Percentiles rank a stretch among this genome's conserved stretches.
These are phyloP conservation scores for Aspergillus sp. DNA, from an alignment of 2,329 filamentous ascomycete species.

Conservation along the genomic window DNA sequence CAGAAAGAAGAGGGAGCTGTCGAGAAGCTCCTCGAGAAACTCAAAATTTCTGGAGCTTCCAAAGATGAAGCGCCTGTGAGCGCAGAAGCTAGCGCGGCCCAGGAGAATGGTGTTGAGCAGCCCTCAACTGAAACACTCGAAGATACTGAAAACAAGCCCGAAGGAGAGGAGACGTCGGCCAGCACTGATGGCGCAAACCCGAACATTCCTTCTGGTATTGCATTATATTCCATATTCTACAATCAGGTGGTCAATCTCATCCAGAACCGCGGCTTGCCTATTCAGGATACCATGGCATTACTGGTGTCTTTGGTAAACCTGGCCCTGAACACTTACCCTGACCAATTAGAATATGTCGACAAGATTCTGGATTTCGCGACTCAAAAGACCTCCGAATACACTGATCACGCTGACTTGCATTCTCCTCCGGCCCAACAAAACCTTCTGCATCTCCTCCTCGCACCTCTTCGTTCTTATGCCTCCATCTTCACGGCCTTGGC, in stretches of 20 bases:
- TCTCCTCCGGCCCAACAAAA: conserved; percentile 81
- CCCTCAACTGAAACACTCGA: conserved; percentile 20
- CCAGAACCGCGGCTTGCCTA: conserved; percentile 79
- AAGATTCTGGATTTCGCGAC: conserved; percentile 86
- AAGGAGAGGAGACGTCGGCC: conserved; percentile 23
- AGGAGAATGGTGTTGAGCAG: conserved; percentile 35
- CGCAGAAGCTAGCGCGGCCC: conserved; percentile 21
- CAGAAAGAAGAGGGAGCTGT: conserved; percentile 81
- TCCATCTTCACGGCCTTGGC: conserved; percentile 96
- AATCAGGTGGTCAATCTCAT: conserved; percentile 91
- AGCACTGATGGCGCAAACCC: conserved; percentile 35
- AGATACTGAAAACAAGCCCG: conserved; percentile 18
- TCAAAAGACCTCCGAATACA: conserved; percentile 77
- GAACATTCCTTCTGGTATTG: conserved; percentile 56
- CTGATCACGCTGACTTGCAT: conserved; percentile 92
- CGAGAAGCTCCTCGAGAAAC: conserved; percentile 66
- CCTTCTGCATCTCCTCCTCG: conserved; percentile 80
- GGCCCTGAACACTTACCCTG: conserved; percentile 91
- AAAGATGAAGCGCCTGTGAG: conserved; percentile 32
- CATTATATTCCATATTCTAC: conserved; percentile 95
- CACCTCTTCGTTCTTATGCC: conserved; percentile 79
- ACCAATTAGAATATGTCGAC: conserved; percentile 87
- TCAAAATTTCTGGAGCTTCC: conserved; percentile 59
- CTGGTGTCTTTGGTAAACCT: conserved; percentile 91
- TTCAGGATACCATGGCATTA: conserved; percentile 90